These are phyloP conservation scores for Kuraishia borneana DNA, from an alignment of 805 yeast species.

Conservation along the genomic window DNA sequence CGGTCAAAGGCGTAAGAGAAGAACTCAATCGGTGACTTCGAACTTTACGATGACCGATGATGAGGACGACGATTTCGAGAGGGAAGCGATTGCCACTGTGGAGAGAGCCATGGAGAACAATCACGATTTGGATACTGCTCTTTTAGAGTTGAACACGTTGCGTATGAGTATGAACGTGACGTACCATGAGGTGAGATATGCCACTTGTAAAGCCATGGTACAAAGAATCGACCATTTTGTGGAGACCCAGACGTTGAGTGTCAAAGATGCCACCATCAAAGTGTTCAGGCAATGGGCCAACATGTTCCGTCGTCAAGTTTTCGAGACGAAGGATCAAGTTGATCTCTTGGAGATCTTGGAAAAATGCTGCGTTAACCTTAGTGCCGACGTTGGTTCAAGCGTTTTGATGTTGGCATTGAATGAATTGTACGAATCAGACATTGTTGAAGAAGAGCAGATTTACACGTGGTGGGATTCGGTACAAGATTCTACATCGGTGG, in stretches of 20 bases:
- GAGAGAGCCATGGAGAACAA: slow-evolving; percentile 86
- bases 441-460: slow-evolving; percentile 73
- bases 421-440: slow-evolving; percentile 69
- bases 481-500: slow-evolving; percentile 25
- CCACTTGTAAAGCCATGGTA: slow-evolving; percentile 66
- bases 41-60: slow-evolving; percentile 27
- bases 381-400: slow-evolving; percentile 35
- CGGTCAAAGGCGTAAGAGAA: slow-evolving; percentile 13
- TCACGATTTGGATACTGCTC: slow-evolving; percentile 89
- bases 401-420: slow-evolving; percentile 40
- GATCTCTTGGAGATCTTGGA: slow-evolving; percentile 53
- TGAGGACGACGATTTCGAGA: slow-evolving; percentile 64
- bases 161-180: slow-evolving; percentile 97
- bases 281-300: slow-evolving; percentile 75
- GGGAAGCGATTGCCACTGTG: slow-evolving; percentile 90
- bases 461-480: slow-evolving; percentile 67
- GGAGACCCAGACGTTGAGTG: slow-evolving; percentile 63
- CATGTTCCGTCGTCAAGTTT: slow-evolving; percentile 77
- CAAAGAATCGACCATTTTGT: slow-evolving; percentile 63
- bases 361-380: slow-evolving; percentile 27
- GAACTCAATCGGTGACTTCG: slow-evolving; percentile 24
- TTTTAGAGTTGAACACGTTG: slow-evolving; percentile 83
- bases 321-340: slow-evolving; percentile 65
- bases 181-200: slow-evolving; percentile 82
- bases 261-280: slow-evolving; percentile 65